Evolutionary conservation across 2,329 filamentous ascomycete species (phyloP), one percentile per base, ranked within the genome.

Genomic region (Alternaria ethzedia): DNA sequence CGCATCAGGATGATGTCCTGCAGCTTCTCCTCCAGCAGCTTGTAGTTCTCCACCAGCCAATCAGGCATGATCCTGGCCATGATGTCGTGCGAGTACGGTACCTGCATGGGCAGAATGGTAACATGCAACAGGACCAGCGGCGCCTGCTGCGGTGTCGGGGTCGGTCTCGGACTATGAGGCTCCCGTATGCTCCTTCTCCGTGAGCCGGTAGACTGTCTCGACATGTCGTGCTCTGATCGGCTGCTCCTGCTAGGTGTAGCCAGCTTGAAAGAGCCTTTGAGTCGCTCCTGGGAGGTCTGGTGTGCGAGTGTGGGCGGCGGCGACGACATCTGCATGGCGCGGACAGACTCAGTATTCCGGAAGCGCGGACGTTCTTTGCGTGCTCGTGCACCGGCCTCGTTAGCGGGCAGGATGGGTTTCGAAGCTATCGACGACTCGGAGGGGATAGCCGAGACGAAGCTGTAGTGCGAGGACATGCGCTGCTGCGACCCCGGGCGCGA

Each of bases 41-140:
- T 86, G 86, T 89, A 92, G 30, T 88, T 87, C 65, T 89, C 87
- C 13, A 80, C 68, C 73, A 88, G 69, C 80, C 79, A 75, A 66
- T 79, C 79, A 65, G 86, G 86, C 61, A 89, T 79, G 7, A 86
- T 76, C 30, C 85, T 83, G 50, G 80, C 81, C 70, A 89, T 81
- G 45, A 78, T 41, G 8, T 83, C 79, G 56, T 81, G 78, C 5
- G 83, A 81, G 49, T 90, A 94, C 1, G 85, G 83, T 83, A 90
- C 88, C 44, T 88, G 84, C 10, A 93, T 83, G 0, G 92, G 91
- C 6, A 96, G 82, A 1, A 95, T 83, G 0, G 91, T 94, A 36
- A 92, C 89, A 70, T 96, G 92, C 5, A 96, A 83, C 50, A 96
- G 83, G 1, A 96, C 91, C 3, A 96, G 84, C 3, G 92, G 92